Evolutionary conservation across 768 basidiomycete genomes (phyloP), one percentile per base, ranked within the genome.

Genomic region (Kwoniella botswanensis): DNA sequence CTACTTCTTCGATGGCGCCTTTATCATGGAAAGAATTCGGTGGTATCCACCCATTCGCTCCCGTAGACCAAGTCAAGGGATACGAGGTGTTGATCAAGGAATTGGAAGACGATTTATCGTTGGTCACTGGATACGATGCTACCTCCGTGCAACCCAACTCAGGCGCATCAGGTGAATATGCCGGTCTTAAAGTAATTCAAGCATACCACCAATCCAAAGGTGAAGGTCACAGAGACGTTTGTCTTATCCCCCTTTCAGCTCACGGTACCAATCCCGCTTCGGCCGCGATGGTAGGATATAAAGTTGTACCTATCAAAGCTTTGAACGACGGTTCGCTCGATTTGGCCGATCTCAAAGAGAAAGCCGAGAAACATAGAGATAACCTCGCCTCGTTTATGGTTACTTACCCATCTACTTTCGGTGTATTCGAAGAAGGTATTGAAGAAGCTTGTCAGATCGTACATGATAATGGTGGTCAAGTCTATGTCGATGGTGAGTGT

Each of bases 211-310:
- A 92, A 81, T 92, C 93, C 64, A 90, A 90, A 22, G 92, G 92
- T 42, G 90, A 98, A 77, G 87, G 86, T 1, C 89, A 95, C 74
- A 89, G 97, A 56, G 88, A 98, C 82, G 88, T 98, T 61, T 98
- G 94, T 81, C 84, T 98, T 63, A 96, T 98, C 76, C 97, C 97
- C 65, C 85, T 96, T 65, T 96, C 93, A 76, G 97, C 97, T 2
- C 97, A 98, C 85, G 97, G 97, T 54, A 98, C 97, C 54, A 98
- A 99, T 85, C 97, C 97, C 58, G 97, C 97, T 61, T 95, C 93
- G 24, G 97, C 97, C 64, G 91, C 92, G 59, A 95, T 99, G 94
- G 94, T 95, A 43, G 96, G 96, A 13, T 86, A 98, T 83, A 97
- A 93, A 84, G 97, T 99, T 50, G 93, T 99, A 6, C 84, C 96